Conservation (phyloP, 192 early-diverging fungal species). For the Cladochytrium replicatum region DNA sequence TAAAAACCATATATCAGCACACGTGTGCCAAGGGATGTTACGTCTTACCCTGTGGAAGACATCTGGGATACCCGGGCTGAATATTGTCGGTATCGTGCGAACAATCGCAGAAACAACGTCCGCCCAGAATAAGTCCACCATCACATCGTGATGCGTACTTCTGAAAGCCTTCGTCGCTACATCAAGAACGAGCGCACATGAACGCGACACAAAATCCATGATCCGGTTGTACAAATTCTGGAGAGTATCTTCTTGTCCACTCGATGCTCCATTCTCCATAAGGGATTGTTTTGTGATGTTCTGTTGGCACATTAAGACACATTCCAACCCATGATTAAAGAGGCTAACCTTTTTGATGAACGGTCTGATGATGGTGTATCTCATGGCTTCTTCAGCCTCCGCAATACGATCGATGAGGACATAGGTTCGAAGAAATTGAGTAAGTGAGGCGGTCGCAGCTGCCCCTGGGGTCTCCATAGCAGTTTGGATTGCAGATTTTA, state of each 20-base stretch:
- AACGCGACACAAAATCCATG: slow-evolving; percentile 36
- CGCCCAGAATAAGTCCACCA: slow-evolving; percentile 53
- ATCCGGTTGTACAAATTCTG: slow-evolving; percentile 47
- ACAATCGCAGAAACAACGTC: slow-evolving; percentile 36
- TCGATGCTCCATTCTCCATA: slow-evolving; percentile 6
- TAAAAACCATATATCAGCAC: background rate
- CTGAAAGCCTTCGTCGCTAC: slow-evolving; percentile 45
- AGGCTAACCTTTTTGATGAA: slow-evolving; percentile 41
- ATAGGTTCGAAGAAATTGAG: slow-evolving; percentile 65
- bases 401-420: slow-evolving; percentile 57
- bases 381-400: slow-evolving; percentile 54
- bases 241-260: slow-evolving; percentile 20
- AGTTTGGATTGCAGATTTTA: slow-evolving; percentile 29
- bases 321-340: background rate
- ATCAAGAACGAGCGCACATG: slow-evolving; percentile 42
- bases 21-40: background rate
- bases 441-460: slow-evolving; percentile 35
- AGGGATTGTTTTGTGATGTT: background rate
- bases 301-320: background rate
- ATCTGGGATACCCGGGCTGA: slow-evolving; percentile 55
- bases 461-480: slow-evolving; percentile 17
- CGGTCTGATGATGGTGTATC: slow-evolving; percentile 18
- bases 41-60: slow-evolving; percentile 51
- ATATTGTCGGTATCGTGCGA: slow-evolving; percentile 39
- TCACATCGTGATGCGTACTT: slow-evolving; percentile 51